Percentiles rank a stretch among this genome's conserved stretches.
phyloP scores from a whole-genome alignment of 495 filamentous ascomycete genomes.

The Xylaria castorea region DNA sequence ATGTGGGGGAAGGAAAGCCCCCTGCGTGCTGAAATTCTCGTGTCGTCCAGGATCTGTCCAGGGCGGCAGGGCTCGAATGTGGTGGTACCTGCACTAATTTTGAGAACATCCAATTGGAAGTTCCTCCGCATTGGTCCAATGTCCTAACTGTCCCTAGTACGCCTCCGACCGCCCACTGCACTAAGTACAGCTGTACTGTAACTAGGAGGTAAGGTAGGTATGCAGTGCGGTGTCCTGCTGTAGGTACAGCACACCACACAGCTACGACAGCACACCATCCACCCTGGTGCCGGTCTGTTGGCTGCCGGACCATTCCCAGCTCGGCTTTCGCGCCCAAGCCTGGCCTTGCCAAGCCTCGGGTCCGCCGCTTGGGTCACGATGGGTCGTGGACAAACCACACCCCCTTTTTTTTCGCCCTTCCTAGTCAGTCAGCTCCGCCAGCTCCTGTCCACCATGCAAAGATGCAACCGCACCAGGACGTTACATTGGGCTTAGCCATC shows the following conservation, averaged over 20 bases:
- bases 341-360: conserved; percentile 15
- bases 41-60: not conserved
- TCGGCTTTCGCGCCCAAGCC: conserved; percentile 11
- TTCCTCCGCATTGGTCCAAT: not conserved
- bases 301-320: conserved; percentile 7
- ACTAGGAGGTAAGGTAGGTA: not conserved
- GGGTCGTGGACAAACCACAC: not conserved
- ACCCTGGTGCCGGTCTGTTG: not conserved
- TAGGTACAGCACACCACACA: conserved; percentile 7
- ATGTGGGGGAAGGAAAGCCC: not conserved
- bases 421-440: not conserved
- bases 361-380: conserved; percentile 2
- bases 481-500: conserved; percentile 26
- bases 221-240: not conserved
- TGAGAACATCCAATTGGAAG: conserved; percentile 2
- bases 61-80: not conserved
- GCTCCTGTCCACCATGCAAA: not conserved
- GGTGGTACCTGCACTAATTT: not conserved
- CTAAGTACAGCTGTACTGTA: conserved; percentile 1
- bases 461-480: conserved; percentile 6
- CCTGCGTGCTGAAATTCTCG: conserved; percentile 3
- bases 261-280: conserved; percentile 18
- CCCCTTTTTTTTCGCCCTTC: not conserved
- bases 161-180: not conserved
- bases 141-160: conserved; percentile 10